A percentile compares a stretch with the other conserved stretches of the same genome.
Evolutionary conservation across 1,284 basidiomycete genomes (phyloP).

Genomic region (Ceratobasidium sp.): DNA sequence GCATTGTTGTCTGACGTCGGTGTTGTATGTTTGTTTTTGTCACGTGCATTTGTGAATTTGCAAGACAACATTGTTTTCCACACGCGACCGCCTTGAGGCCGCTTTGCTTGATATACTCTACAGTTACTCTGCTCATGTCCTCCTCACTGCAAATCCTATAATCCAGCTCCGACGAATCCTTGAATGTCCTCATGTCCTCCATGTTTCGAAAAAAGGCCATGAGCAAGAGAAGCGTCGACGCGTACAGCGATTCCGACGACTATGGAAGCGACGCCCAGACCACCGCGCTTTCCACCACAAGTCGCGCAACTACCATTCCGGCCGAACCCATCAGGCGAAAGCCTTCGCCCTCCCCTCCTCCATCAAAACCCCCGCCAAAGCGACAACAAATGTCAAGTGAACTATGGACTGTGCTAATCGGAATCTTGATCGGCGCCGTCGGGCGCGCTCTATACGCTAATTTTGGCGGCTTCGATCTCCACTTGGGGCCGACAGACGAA

Average conservation of each 20-base stretch:
- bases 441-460: conserved; percentile 35
- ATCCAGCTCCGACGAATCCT: conserved; percentile 26
- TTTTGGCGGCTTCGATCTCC: conserved; percentile 25
- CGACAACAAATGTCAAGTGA: conserved; percentile 37
- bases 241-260: conserved; percentile 37
- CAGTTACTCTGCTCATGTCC: conserved; percentile 37
- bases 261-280: conserved; percentile 27
- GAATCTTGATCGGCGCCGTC: conserved; percentile 20
- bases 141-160: conserved; percentile 19
- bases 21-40: conserved; percentile 6
- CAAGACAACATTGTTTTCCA: conserved; percentile 38
- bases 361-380: conserved; percentile 6
- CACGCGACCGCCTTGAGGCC: conserved; percentile 35
- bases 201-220: conserved; percentile 46
- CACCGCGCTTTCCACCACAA: background rate
- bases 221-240: conserved; percentile 41
- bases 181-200: conserved; percentile 37
- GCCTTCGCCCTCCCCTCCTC: conserved; percentile 16
- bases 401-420: conserved; percentile 39
- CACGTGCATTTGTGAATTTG: conserved; percentile 36
- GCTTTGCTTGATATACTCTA: conserved; percentile 17
- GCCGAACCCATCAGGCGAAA: background rate
- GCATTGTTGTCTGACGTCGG: conserved; percentile 6
- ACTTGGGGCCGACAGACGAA: background rate
- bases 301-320: conserved; percentile 16